phyloP scores from a whole-genome alignment of 2,329 filamentous ascomycete genomes.

The Pseudopithomyces maydicus region DNA sequence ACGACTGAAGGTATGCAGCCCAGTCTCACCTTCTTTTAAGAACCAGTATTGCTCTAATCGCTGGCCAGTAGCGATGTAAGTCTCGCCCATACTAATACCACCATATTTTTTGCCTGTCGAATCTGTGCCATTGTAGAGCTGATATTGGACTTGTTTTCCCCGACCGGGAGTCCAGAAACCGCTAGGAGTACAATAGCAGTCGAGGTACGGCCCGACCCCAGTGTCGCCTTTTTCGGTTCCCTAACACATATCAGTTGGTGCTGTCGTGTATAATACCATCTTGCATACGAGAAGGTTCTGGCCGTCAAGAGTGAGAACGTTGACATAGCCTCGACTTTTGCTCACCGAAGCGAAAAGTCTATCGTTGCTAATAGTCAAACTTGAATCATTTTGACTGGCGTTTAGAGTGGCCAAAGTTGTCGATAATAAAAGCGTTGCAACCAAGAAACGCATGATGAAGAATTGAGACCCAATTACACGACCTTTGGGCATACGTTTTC shows the following conservation, averaged over 20 bases:
- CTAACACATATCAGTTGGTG: neutral
- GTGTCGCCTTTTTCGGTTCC: constrained; percentile 30
- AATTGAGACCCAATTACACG: neutral
- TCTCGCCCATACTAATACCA: constrained; percentile 65
- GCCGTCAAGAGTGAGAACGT: constrained; percentile 51
- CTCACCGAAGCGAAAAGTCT: constrained; percentile 10
- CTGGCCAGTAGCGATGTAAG: constrained; percentile 63
- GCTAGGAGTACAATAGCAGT: constrained; percentile 66
- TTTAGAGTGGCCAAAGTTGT: neutral
- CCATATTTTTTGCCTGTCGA: constrained; percentile 58
- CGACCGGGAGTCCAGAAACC: constrained; percentile 66
- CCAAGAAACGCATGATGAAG: neutral
- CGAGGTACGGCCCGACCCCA: constrained; percentile 64
- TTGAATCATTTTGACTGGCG: neutral
- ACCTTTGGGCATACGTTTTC: too few species aligned
- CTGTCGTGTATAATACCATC: neutral
- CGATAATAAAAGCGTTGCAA: neutral
- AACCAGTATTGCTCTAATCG: constrained; percentile 70
- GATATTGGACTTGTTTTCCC: constrained; percentile 49
- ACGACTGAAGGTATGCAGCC: constrained; percentile 66
- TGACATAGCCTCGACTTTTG: constrained; percentile 46
- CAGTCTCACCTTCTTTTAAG: constrained; percentile 65
- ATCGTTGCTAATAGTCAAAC: neutral
- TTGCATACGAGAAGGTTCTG: constrained; percentile 56
- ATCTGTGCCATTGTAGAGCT: constrained; percentile 59